Evolutionary conservation across 2,329 filamentous ascomycete genomes (phyloP), one percentile per base, ranked within the genome.

Genomic region (Trichoderma lentiforme): DNA sequence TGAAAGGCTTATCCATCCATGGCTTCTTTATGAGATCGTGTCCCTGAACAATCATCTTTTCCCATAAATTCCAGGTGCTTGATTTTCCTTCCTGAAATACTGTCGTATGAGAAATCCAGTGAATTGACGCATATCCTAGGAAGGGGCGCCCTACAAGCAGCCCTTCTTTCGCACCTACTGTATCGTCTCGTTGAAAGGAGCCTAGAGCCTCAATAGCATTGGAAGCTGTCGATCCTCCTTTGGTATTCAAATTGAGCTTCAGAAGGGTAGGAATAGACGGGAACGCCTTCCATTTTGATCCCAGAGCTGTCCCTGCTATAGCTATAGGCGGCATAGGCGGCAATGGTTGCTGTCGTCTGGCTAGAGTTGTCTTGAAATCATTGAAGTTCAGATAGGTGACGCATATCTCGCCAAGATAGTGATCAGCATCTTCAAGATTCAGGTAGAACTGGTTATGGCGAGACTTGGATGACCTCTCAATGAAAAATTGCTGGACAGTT

Each of bases 341-440:
- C 11, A 67, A 53, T 11, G 70, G 66, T 30, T n/a, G 58, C 2
- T 21, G 18, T 43, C 66, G 47, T 30, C 32, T 39, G 15, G 71
- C 71, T 18, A 81, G 4, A 8, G 79, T 74, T 3, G 76, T 79
- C 65, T 83, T 78, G 51, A 84, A 84, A 56, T 83, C 80, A 47
- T 77, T 80, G 64, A 82, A 82, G 11, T 79, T 73, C 21, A 84
- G 79, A 72, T 84, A 84, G 0, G 81, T 81, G 15, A 83, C 58
- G 72, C 82, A 83, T 58, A 82, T 77, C 36, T 82, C 79, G 3
- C 81, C 81, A 53, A 80, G 70, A 6, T 76, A 61, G 32, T 77
- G 75, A 67, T 83, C 75, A 1, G 75, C 77, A 15, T 77, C 73
- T 15, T 74, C 30, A 4, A 74, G 6, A 8, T 78, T 57, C n/a